phyloP scores from a whole-genome alignment of 1,284 basidiomycete genomes.

The Mycosarcoma maydis region DNA sequence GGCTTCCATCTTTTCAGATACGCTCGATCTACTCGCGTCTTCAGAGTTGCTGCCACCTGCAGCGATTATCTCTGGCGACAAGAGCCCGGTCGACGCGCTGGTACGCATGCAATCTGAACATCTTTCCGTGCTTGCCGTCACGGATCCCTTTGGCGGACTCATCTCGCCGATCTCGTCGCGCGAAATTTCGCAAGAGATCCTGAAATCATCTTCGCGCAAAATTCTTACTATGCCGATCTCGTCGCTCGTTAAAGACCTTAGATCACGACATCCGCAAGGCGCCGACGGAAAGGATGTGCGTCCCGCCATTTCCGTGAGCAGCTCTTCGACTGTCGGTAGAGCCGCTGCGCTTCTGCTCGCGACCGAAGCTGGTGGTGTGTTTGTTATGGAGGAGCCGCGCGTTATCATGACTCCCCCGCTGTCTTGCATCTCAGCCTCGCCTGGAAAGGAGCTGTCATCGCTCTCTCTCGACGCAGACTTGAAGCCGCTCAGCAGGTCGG shows the following conservation, averaged over 20 bases:
- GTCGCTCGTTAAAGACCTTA: conserved; percentile 29
- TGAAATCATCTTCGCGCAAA: conserved; percentile 32
- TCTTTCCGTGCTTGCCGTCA: conserved; percentile 28
- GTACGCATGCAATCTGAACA: conserved; percentile 38
- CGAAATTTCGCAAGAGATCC: conserved; percentile 38
- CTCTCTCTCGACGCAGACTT: conserved; percentile 25
- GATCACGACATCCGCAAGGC: conserved; percentile 39
- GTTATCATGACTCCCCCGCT: conserved; percentile 45
- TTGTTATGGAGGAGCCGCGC: conserved; percentile 38
- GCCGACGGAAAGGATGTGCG: conserved; percentile 42
- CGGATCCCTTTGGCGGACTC: conserved; percentile 40
- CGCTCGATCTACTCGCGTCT: conserved; percentile 14
- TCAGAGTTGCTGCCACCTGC: conserved; percentile 19
- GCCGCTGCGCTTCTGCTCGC: conserved; percentile 39
- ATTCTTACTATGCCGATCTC: conserved; percentile 42
- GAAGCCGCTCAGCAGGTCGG: conserved; percentile 28
- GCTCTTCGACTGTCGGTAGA: conserved; percentile 22
- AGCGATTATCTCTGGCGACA: conserved; percentile 37
- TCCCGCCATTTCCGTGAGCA: conserved; percentile 41
- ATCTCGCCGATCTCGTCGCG: conserved; percentile 38
- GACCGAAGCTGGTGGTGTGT: conserved; percentile 27
- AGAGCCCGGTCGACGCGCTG: conserved; percentile 39
- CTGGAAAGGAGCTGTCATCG: conserved; percentile 19
- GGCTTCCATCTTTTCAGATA: conserved; percentile 10
- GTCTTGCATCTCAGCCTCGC: conserved; percentile 36